These are phyloP conservation scores for Colletotrichum camelliae DNA, from an alignment of 2,329 filamentous ascomycete genomes.

Conservation along the genomic window DNA sequence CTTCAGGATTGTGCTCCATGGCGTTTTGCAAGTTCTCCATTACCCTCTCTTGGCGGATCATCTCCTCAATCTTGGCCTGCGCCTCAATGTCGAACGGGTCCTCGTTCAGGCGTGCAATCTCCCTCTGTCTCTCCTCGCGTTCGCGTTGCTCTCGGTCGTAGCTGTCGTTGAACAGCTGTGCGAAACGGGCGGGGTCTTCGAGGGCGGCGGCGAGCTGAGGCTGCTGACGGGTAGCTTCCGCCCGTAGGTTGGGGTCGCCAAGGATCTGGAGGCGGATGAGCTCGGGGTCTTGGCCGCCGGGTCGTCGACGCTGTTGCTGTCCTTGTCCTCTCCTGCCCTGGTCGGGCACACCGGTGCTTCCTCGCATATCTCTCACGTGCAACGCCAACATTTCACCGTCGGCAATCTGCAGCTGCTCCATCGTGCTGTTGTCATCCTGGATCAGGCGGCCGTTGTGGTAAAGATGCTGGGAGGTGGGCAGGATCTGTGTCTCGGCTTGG, in stretches of 20 bases:
- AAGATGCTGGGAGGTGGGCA: constrained; percentile 77
- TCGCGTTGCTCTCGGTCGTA: constrained; percentile 74
- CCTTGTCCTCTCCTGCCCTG: constrained; percentile 41
- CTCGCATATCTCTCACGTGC: constrained; percentile 70
- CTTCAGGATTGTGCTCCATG: constrained; percentile 97
- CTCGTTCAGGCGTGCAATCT: constrained; percentile 85
- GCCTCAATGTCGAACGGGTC: constrained; percentile 95
- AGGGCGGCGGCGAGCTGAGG: constrained; percentile 80
- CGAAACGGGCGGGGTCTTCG: constrained; percentile 78
- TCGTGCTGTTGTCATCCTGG: constrained; percentile 74
- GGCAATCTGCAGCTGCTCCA: constrained; percentile 79
- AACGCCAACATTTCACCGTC: constrained; percentile 94
- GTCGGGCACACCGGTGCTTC: constrained; percentile 46
- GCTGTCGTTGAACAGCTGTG: constrained; percentile 71
- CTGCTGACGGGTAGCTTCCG: constrained; percentile 72
- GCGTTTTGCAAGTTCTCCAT: constrained; percentile 96
- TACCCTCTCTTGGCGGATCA: constrained; percentile 92
- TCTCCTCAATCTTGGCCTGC: constrained; percentile 92
- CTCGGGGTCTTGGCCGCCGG: constrained; percentile 71
- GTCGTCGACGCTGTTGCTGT: constrained; percentile 38
- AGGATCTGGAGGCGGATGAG: constrained; percentile 82
- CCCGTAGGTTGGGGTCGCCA: constrained; percentile 75
- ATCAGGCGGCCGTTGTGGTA: constrained; percentile 90
- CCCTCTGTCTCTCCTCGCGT: constrained; percentile 78
- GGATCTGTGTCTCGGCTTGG: constrained; percentile 80